Base-by-base conservation (phyloP, 805 yeast genomes). In the Lachancea nothofagi region DNA sequence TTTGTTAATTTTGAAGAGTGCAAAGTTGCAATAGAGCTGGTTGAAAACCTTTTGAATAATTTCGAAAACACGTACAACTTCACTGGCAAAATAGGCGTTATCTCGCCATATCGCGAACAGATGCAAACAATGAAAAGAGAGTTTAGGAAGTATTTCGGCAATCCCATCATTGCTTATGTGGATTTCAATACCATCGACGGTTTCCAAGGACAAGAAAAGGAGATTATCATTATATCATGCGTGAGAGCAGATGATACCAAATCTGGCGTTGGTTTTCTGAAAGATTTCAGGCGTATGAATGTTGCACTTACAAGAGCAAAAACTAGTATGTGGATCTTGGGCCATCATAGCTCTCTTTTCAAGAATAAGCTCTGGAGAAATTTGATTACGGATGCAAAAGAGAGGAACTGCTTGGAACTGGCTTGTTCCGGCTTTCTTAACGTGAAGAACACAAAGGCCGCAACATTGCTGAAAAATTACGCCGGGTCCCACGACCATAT, bases 181-280 rank as follows among this genome's bases (percentile, higher is more conserved):
- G 95, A 85, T 55, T 88, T 93, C 64, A 88, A 89, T 55, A 87
- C 99, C 0, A 88, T 93, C 44, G 99, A 93, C 71, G 98, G 97
- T 1, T 93, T 89, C 59, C 99, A 88, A 66, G 97, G 96, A 47
- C 97, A 93, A 62, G 99, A 93, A 57, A 93, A 90, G 61, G 97
- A 90, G 47, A 77, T 93, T 33, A 84, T 93, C 46, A 75, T 93
- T 35, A 81, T 93, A 70, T 88, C 97, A 0, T 90, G 97, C 75
- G 99, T 93, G 3, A 75, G 98, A 53, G 96, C 97, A 0, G 82
- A 78, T 34, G 68, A 74, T 10, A 53, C 61, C 8, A 49, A 53
- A 23, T 65, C 72, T 18, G 72, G 78, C 33, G 86, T 90, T 43
- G 98, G 97, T 13, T 93, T 93, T 64, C 71, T 93, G 58, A 80